These are phyloP conservation scores for Phytophthora agathidicida DNA, from an alignment of 352 stramenopile genomes.

Conservation along the genomic window DNA sequence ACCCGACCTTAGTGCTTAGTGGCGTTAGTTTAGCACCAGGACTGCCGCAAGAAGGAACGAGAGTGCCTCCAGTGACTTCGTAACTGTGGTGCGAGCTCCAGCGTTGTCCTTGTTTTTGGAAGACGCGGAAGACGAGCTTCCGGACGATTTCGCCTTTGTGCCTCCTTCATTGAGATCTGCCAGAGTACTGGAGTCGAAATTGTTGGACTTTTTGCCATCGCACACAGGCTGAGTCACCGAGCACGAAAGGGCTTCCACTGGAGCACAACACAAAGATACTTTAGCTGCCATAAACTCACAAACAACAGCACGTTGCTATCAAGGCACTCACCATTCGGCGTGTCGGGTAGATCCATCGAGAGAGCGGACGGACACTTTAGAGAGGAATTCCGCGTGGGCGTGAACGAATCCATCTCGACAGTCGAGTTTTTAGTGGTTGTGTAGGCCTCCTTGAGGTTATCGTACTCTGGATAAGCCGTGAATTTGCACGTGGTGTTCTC, in stretches of 20 bases:
- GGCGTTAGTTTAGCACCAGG: slow-evolving; percentile 12
- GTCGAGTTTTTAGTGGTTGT: slow-evolving; percentile 54
- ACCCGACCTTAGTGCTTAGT: background rate
- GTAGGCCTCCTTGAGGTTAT: slow-evolving; percentile 57
- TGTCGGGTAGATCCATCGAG: slow-evolving; percentile 45
- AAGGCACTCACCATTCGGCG: slow-evolving; percentile 31
- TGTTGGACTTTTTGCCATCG: slow-evolving; percentile 49
- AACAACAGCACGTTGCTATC: too few species aligned
- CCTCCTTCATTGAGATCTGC: slow-evolving; percentile 28
- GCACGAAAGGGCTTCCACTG: slow-evolving; percentile 46
- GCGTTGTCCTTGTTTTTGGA: slow-evolving; percentile 11
- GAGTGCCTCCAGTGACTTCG: background rate
- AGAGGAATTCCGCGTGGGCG: slow-evolving; percentile 30
- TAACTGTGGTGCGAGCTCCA: background rate
- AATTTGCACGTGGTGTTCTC: slow-evolving; percentile 53
- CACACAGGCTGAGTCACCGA: slow-evolving; percentile 48
- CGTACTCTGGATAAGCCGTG: slow-evolving; percentile 60
- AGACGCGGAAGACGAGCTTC: slow-evolving; percentile 11
- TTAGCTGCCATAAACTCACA: background rate
- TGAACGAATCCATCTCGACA: slow-evolving; percentile 44
- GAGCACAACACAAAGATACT: background rate
- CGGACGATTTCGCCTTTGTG: slow-evolving; percentile 5
- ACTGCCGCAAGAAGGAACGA: slow-evolving; percentile 6
- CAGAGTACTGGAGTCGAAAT: slow-evolving; percentile 26
- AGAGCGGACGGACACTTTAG: slow-evolving; percentile 51